Base-by-base conservation (phyloP, 1,284 basidiomycete species). In the Neonothopanus nambi region DNA sequence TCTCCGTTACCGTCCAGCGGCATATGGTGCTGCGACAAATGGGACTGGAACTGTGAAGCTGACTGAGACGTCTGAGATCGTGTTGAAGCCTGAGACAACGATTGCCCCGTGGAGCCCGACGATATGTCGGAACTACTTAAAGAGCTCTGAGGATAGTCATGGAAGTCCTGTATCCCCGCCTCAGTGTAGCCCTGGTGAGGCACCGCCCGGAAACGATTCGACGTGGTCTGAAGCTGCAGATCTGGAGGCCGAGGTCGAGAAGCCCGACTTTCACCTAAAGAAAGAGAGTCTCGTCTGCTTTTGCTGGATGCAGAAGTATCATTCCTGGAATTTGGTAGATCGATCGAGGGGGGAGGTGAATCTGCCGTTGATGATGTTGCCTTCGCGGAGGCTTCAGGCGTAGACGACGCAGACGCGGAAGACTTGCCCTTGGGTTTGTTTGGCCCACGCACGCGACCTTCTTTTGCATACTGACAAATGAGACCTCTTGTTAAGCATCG, bases 381-480 rank as follows among this genome's bases (percentile, higher is more conserved):
- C 3, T 36, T 30, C 17, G 39, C 15, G 26, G 48, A 49, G n/a
- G 13, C 21, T 26, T 24, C 21, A 8, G 41, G 41, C 15, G 41
- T 23, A 12, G 41, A 6, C 6, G 41, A 21, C 13, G 18, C 17
- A 11, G 46, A 21, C 6, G 15, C 7, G n/a, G 51, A 28, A 17
- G 45, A 39, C 26, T 58, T 60, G 18, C 44, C 11, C 62, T 74
- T 76, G 26, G 70, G 61, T 57, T 83, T 85, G 65, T 81, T 83
- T n/a, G 83, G 81, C 0, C 82, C 83, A 11, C 83, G 77, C 52
- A 82, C 77, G 33, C 81, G 72, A 2, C 81, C 79, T 67, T 87
- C 84, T 39, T 81, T 76, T 0, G 84, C 81, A 61, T 84, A 84
- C 38, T 79, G 73, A 63, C 82, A 84, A 1, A 68, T 60, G 44